A percentile compares a stretch with the other conserved stretches of the same genome.
Conservation (phyloP, 2,329 filamentous ascomycete genomes). For the Paecilomyces dactylethromorphus region DNA sequence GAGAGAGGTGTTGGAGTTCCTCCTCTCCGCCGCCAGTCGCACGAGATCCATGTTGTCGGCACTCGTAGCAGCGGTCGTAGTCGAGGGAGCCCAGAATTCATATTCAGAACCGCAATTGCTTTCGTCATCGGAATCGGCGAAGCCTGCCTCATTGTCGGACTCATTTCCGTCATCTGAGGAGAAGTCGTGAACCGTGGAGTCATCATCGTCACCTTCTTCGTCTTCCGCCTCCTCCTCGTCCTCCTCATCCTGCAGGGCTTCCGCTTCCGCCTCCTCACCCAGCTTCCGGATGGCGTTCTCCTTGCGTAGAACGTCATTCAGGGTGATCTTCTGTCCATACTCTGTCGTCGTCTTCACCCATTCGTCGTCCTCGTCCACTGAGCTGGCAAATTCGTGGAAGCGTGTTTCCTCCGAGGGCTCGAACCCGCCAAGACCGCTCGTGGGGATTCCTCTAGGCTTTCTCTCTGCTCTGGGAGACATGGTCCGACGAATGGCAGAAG, state of each 20-base stretch:
- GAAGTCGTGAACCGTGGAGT: conserved; percentile 48
- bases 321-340: conserved; percentile 66
- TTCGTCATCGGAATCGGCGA: conserved; percentile 63
- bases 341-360: conserved; percentile 73
- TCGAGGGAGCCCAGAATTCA: conserved; percentile 55
- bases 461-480: conserved; percentile 10
- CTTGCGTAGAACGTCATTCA: conserved; percentile 82
- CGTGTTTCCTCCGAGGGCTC: conserved; percentile 37
- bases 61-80: conserved; percentile 45
- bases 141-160: conserved; percentile 70
- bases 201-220: conserved; percentile 47
- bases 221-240: conserved; percentile 48
- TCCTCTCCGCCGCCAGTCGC: conserved; percentile 39
- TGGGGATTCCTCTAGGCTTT: conserved; percentile 22
- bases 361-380: conserved; percentile 73
- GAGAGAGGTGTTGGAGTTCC: conserved; percentile 48
- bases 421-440: conserved; percentile 31
- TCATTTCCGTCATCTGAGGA: conserved; percentile 62
- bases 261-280: conserved; percentile 84
- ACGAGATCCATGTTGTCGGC: conserved; percentile 46
- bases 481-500: conserved; percentile 21
- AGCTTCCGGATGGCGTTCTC: conserved; percentile 83
- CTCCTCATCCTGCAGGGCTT: conserved; percentile 71
- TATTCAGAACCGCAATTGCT: conserved; percentile 59
- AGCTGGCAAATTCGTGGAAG: conserved; percentile 91